Percentiles rank a stretch among this genome's conserved stretches.
Evolutionary conservation across 2,329 filamentous ascomycete genomes (phyloP).

Genomic region (Pleurostoma richardsiae): DNA sequence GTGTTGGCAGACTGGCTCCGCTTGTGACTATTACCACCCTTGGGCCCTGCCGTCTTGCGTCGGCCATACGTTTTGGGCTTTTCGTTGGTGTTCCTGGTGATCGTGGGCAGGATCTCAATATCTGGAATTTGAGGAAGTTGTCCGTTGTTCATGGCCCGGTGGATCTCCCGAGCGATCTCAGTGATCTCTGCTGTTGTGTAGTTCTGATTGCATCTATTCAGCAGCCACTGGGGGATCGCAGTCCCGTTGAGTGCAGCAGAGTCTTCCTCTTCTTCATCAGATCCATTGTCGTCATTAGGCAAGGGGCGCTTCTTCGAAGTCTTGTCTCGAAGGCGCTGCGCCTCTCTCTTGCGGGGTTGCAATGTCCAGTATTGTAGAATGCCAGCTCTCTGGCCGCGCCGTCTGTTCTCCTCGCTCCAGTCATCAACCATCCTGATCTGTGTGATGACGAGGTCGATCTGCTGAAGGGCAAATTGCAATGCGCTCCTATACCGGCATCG

Average conservation of each 20-base stretch:
- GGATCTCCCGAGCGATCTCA: conserved; percentile 39
- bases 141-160: conserved; percentile 36
- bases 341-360: conserved; percentile 59
- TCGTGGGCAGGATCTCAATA: conserved; percentile 54
- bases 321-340: conserved; percentile 42
- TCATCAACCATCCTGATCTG: conserved; percentile 58
- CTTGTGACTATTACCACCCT: neutral
- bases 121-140: conserved; percentile 45
- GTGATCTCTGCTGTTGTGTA: conserved; percentile 43
- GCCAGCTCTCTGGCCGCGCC: conserved; percentile 15
- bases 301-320: conserved; percentile 16
- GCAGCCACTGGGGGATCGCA: conserved; percentile 44
- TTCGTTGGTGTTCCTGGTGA: conserved; percentile 20
- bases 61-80: neutral
- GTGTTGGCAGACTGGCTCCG: neutral
- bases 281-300: conserved; percentile 9
- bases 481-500: conserved; percentile 65
- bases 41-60: neutral
- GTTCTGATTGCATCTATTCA: conserved; percentile 35
- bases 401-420: conserved; percentile 53
- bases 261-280: conserved; percentile 22
- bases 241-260: conserved; percentile 29
- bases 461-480: conserved; percentile 53
- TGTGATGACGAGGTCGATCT: conserved; percentile 58
- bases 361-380: conserved; percentile 47